These are phyloP conservation scores for Rhodotorula glutinis DNA, from an alignment of 1,284 basidiomycete species.

Conservation along the genomic window DNA sequence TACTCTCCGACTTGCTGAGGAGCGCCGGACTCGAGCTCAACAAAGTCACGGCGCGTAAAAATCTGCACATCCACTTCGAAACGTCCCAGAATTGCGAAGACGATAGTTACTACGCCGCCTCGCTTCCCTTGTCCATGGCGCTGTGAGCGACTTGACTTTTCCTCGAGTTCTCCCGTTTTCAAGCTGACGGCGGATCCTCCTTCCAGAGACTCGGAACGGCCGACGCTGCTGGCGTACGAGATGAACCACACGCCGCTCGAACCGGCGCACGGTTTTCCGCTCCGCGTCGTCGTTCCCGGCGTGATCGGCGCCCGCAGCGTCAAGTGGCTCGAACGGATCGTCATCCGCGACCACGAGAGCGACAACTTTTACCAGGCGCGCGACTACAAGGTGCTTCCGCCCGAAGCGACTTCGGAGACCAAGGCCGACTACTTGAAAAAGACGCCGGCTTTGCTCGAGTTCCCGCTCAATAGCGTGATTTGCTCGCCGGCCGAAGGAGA, in stretches of 20 bases:
- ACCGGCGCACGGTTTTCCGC: constrained; percentile 58
- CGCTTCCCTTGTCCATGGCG: constrained; percentile 33
- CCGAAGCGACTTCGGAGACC: constrained; percentile 24
- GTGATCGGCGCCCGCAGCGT: constrained; percentile 60
- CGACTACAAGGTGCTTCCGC: constrained; percentile 40
- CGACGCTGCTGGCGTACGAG: constrained; percentile 59
- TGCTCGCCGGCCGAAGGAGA: constrained; percentile 9
- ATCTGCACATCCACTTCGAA: constrained; percentile 39
- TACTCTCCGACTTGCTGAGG: constrained; percentile 11
- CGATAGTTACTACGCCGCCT: constrained; percentile 30
- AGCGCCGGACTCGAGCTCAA: constrained; percentile 14
- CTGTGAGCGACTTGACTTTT: no score
- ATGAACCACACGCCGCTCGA: constrained; percentile 60
- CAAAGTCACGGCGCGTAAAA: neutral
- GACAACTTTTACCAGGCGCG: constrained; percentile 33
- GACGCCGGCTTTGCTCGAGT: constrained; percentile 17
- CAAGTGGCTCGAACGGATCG: constrained; percentile 60
- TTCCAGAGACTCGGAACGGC: constrained; percentile 22
- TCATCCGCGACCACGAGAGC: constrained; percentile 23
- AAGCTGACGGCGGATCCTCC: neutral
- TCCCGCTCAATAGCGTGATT: constrained; percentile 35
- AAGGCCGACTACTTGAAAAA: constrained; percentile 34
- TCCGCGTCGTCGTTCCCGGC: constrained; percentile 59
- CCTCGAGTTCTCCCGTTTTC: no score
- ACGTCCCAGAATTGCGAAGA: constrained; percentile 35